phyloP scores from a whole-genome alignment of 208 protist genomes.

The Herpetomonas samuelpessoai region DNA sequence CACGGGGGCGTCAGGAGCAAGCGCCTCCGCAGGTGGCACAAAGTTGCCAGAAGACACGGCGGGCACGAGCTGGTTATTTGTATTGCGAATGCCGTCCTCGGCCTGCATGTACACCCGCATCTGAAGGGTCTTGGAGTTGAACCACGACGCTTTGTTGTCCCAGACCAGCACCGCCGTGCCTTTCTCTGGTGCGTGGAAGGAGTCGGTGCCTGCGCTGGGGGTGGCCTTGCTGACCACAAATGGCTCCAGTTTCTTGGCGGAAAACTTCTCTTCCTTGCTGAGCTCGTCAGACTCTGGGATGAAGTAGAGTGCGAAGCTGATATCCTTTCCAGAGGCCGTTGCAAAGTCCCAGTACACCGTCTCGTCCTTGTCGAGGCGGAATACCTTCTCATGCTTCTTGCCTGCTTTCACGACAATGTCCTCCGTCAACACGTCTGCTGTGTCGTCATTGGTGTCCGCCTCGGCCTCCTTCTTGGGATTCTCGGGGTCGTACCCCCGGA shows the following conservation, averaged over 20 bases:
- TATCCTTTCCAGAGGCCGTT: constrained; percentile 11
- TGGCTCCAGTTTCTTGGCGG: constrained; percentile 27
- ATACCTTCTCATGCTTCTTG: constrained; percentile 29
- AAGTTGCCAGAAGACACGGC: background rate
- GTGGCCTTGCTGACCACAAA: constrained; percentile 24
- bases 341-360: constrained; percentile 37
- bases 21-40: background rate
- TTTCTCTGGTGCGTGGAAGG: constrained; percentile 40
- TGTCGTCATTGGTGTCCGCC: background rate
- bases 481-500: constrained; percentile 39
- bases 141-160: constrained; percentile 58
- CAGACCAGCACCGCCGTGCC: constrained; percentile 55
- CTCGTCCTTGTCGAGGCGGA: constrained; percentile 26
- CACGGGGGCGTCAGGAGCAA: background rate
- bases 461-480: constrained; percentile 6
- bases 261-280: constrained; percentile 14
- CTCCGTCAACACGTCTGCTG: constrained; percentile 22
- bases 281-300: constrained; percentile 17
- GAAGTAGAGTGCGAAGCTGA: constrained; percentile 22
- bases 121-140: constrained; percentile 46
- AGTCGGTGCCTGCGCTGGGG: constrained; percentile 28
- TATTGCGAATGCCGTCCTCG: background rate
- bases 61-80: background rate
- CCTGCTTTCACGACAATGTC: constrained; percentile 29
- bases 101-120: constrained; percentile 55